Percentiles rank a stretch among this genome's conserved stretches.
phyloP scores from a whole-genome alignment of 495 filamentous ascomycete genomes.

The Penicillium arizonense region DNA sequence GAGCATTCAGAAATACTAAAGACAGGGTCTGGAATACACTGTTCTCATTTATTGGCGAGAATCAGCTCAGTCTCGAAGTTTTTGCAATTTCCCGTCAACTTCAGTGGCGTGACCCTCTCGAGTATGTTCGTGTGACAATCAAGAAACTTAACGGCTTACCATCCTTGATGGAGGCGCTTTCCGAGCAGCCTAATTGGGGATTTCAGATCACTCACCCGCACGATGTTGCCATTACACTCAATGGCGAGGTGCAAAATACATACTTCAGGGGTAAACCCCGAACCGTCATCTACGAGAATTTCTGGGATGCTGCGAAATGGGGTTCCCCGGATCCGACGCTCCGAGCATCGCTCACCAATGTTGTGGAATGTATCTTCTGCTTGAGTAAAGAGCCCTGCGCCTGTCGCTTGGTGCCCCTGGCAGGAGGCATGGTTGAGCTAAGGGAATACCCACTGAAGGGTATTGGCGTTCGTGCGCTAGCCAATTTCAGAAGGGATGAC shows the following conservation, averaged over 20 bases:
- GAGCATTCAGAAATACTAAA: constrained; percentile 2
- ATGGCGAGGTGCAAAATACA: neutral
- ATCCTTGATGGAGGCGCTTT: neutral
- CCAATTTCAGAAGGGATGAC: constrained; percentile 19
- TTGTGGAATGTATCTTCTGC: constrained; percentile 8
- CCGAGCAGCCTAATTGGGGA: neutral
- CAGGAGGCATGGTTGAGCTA: constrained; percentile 32
- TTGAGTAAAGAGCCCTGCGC: constrained; percentile 6
- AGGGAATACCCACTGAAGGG: constrained; percentile 28
- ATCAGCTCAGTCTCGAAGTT: constrained; percentile 28
- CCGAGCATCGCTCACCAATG: neutral
- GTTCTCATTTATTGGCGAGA: constrained; percentile 10
- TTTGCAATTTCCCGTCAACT: constrained; percentile 17
- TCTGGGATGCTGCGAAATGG: neutral
- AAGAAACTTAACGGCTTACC: neutral
- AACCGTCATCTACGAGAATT: neutral
- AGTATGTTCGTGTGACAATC: neutral
- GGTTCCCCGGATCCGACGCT: neutral
- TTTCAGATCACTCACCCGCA: constrained; percentile 5
- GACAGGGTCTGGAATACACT: constrained; percentile 19
- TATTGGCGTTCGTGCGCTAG: constrained; percentile 33
- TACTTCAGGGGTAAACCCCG: neutral
- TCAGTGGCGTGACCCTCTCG: neutral
- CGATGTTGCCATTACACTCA: neutral
- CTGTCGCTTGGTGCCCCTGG: constrained; percentile 12